Conservation (phyloP, 345 rosid species). For the Anastatica hierochuntica region DNA sequence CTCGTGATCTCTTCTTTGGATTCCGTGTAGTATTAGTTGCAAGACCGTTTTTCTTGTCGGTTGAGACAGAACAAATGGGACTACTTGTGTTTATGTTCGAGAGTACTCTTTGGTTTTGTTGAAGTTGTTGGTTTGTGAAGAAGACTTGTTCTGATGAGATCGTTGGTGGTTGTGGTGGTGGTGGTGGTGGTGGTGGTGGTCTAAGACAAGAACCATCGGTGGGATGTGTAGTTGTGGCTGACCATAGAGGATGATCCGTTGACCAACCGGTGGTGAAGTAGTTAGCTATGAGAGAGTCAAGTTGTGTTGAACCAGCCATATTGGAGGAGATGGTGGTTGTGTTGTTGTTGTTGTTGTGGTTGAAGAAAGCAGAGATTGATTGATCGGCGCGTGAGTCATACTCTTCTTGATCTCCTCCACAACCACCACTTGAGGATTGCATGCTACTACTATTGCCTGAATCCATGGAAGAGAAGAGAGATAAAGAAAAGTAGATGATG, state of each 20-base stretch:
- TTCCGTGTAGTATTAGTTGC: slow-evolving; percentile 32
- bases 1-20: slow-evolving; percentile 86
- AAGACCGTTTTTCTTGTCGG: slow-evolving; percentile 24
- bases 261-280: slow-evolving; percentile 40
- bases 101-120: not conserved
- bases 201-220: slow-evolving; percentile 22
- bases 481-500: not conserved
- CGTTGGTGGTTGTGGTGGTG: not conserved
- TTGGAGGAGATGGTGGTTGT: slow-evolving; percentile 15
- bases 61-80: slow-evolving; percentile 25
- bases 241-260: slow-evolving; percentile 48
- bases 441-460: slow-evolving; percentile 32
- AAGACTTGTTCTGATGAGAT: slow-evolving; percentile 31
- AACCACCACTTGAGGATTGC: slow-evolving; percentile 32
- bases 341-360: slow-evolving; percentile 18
- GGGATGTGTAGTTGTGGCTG: slow-evolving; percentile 8
- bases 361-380: slow-evolving; percentile 25
- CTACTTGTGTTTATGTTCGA: slow-evolving; percentile 19
- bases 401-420: slow-evolving; percentile 29
- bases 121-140: slow-evolving; percentile 22
- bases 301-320: slow-evolving; percentile 10
- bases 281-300: slow-evolving; percentile 40
- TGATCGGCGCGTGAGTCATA: slow-evolving; percentile 32
- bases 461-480: slow-evolving; percentile 22
- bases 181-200: slow-evolving; percentile 26